Evolutionary conservation across 257 asterid species (phyloP).

Genomic region (Nicotiana sylvestris): DNA sequence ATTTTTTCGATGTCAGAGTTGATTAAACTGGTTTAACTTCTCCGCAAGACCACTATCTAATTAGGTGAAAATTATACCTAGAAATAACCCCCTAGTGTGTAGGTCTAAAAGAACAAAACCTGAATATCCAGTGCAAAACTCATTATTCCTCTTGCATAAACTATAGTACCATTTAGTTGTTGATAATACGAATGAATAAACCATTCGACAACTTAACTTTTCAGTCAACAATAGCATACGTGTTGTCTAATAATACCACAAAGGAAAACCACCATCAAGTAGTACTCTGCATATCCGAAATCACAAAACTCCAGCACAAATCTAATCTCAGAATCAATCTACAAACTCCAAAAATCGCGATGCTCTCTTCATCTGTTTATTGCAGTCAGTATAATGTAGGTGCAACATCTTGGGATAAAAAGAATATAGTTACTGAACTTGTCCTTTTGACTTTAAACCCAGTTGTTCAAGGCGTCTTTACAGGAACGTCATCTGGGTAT

Average conservation of each 20-base stretch:
- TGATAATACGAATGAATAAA: not conserved
- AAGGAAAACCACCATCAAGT: not conserved
- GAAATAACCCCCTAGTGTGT: not conserved
- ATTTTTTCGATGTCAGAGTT: not conserved
- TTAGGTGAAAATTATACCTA: not conserved
- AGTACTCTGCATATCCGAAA: not conserved
- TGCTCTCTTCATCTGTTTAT: slow-evolving; percentile 5
- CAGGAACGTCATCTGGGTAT: not conserved
- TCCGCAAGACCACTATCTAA: not conserved
- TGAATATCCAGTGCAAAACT: not conserved
- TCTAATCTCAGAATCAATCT: not conserved
- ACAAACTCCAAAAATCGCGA: not conserved
- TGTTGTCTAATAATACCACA: not conserved
- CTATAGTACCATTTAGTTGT: not conserved
- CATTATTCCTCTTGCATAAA: not conserved
- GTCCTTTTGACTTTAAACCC: not conserved
- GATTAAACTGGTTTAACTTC: not conserved
- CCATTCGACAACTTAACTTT: not conserved
- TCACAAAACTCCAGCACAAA: slow-evolving; percentile 3
- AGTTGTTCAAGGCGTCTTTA: not conserved
- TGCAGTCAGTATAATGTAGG: not conserved
- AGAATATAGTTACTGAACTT: not conserved
- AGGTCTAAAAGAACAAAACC: not conserved
- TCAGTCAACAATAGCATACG: not conserved
- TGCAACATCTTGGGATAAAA: not conserved